Base-by-base conservation (phyloP, 495 filamentous ascomycete genomes). In the Neurospora sp. region DNA sequence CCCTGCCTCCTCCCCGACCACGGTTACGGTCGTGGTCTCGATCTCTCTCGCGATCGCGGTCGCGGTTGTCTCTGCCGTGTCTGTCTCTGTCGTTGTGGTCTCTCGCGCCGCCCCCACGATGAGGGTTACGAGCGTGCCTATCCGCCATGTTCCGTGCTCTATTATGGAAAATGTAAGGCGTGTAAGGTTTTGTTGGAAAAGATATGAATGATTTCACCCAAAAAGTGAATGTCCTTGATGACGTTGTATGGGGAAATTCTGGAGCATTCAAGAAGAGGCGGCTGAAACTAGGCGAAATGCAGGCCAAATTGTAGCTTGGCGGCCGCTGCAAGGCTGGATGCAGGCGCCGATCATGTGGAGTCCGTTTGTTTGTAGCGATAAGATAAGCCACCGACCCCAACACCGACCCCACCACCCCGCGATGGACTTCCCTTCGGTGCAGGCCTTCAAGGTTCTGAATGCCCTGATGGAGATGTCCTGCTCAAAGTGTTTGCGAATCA, bases 41-140 rank as follows among this genome's bases (percentile, higher is more conserved):
- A 40, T 83, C 81, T 65, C 78, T 74, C 59, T 78, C 77, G 45
- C 75, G 76, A 27, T 76, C 76, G 35, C 77, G 73, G 17, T 81
- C 77, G 14, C 75, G 27, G 76, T 77, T 76, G 70, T 77, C 71
- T 61, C 78, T 80, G 3, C 73, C 68, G 22, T 78, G 74, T 70
- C 79, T 77, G 71, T 78, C 78, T 69, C 73, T 69, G 65, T 77
- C 80, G 73, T 76, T 77, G 68, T 82, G 35, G 53, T 37, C 53
- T 65, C 14, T 65, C 14, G 53, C 53, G 27, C 53, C 53, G 27
- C 53, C 53, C 27, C 53, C 53, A 8, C 53, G 53, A 7, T 35
- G 53, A 37, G 53, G 31, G 31, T 65, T 65, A 17, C 53, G 53
- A 17, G 14, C 22, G 6, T 65, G 53, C 17, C 53, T 65, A 37